These are phyloP conservation scores for Claviceps sp. DNA, from an alignment of 2,329 filamentous ascomycete species.

Conservation along the genomic window DNA sequence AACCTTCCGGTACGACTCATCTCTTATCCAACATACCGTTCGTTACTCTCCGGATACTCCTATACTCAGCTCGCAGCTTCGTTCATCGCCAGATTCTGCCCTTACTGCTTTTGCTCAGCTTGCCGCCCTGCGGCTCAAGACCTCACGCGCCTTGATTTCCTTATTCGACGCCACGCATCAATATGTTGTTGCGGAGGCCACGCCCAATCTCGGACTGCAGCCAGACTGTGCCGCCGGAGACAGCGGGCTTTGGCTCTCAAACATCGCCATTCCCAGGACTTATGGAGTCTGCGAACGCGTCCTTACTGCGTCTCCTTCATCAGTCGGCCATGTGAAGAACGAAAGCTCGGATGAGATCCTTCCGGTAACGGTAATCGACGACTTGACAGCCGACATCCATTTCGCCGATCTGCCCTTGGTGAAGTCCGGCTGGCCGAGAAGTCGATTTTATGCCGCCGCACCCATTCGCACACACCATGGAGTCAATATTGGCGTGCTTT, in stretches of 20 bases:
- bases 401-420: constrained; percentile 13
- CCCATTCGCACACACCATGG: constrained; percentile 20
- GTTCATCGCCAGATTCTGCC: constrained; percentile 17
- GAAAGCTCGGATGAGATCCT: background rate
- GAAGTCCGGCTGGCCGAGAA: constrained; percentile 6
- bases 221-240: background rate
- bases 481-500: constrained; percentile 23
- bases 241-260: constrained; percentile 10
- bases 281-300: constrained; percentile 7
- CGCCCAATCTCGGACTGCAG: constrained; percentile 9
- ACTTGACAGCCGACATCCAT: constrained; percentile 11
- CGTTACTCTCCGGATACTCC: background rate
- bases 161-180: constrained; percentile 32
- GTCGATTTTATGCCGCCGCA: constrained; percentile 21
- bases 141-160: constrained; percentile 28
- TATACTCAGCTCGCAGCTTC: constrained; percentile 7
- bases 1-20: constrained; percentile 2
- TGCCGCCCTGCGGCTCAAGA: constrained; percentile 27
- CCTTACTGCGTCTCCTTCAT: background rate
- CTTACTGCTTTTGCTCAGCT: constrained; percentile 34
- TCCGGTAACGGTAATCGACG: background rate
- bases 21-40: background rate
- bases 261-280: constrained; percentile 11
- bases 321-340: background rate
- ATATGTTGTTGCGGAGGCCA: constrained; percentile 34